Conservation (phyloP, 371 early-diverging fungal genomes). For the Rhizopus microsporus region DNA sequence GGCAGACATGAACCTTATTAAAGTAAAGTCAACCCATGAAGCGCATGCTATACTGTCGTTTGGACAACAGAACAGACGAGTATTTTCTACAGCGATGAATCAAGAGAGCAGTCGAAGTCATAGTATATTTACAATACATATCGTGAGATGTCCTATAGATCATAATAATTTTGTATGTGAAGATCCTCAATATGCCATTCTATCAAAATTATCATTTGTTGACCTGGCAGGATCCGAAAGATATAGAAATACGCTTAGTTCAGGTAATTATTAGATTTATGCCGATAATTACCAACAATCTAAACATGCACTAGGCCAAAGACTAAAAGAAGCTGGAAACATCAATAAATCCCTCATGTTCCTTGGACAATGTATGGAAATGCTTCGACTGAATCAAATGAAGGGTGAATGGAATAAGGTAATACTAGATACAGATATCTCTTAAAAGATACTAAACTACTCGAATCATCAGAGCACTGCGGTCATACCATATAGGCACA, state of each 20-base stretch:
- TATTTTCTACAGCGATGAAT: constrained; percentile 66
- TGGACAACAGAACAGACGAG: constrained; percentile 64
- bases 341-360: constrained; percentile 95
- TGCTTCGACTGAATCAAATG: constrained; percentile 59
- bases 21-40: constrained; percentile 60
- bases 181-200: constrained; percentile 43
- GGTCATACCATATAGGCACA: constrained; percentile 70
- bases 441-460: background rate
- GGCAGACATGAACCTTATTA: constrained; percentile 58
- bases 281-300: constrained; percentile 77
- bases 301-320: constrained; percentile 51
- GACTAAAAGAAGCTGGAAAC: constrained; percentile 90
- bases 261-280: constrained; percentile 77
- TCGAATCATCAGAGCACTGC: constrained; percentile 33
- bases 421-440: background rate
- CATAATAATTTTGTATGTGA: constrained; percentile 53
- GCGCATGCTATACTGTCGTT: constrained; percentile 60
- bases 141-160: constrained; percentile 61
- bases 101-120: constrained; percentile 69
- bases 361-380: constrained; percentile 87
- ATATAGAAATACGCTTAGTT: constrained; percentile 75
- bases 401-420: constrained; percentile 38
- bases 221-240: constrained; percentile 98
- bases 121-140: constrained; percentile 69
- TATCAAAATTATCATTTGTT: constrained; percentile 78